Conservation (phyloP, 2,329 filamentous ascomycete genomes). For the Verticillium zaregamsianum region DNA sequence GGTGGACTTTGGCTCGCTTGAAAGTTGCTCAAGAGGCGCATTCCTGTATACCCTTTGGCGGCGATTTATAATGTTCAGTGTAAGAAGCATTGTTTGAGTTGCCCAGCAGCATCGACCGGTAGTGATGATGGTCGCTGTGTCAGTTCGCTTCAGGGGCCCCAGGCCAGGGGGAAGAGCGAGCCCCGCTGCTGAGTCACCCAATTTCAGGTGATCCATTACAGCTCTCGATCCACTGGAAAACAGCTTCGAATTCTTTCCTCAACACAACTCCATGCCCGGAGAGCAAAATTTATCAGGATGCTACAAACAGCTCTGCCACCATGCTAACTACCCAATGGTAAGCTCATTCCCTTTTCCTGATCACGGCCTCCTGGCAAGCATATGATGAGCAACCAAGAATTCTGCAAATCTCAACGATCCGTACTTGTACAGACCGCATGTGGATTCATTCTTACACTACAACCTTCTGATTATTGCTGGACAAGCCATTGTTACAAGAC, state of each 20-base stretch:
- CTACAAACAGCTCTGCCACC: neutral
- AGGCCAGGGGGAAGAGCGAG: neutral
- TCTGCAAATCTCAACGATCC: slow-evolving; percentile 44
- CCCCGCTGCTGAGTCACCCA: slow-evolving; percentile 8
- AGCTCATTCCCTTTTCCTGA: slow-evolving; percentile 15
- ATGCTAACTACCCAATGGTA: slow-evolving; percentile 5
- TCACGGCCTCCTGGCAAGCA: neutral
- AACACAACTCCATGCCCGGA: neutral
- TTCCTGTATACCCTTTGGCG: slow-evolving; percentile 11
- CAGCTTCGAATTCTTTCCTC: slow-evolving; percentile 1
- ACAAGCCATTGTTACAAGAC: neutral
- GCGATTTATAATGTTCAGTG: neutral
- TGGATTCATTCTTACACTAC: slow-evolving; percentile 24
- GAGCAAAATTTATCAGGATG: neutral
- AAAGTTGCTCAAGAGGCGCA: slow-evolving; percentile 8
- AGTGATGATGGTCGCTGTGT: neutral
- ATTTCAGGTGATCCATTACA: neutral
- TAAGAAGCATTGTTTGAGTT: neutral
- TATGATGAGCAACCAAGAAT: slow-evolving; percentile 33
- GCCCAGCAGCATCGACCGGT: neutral
- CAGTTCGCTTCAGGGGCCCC: neutral
- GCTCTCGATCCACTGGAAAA: neutral
- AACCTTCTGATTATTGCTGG: neutral
- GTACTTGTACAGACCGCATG: slow-evolving; percentile 14
- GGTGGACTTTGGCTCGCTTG: neutral